Base-by-base conservation (phyloP, 495 filamentous ascomycete species). In the Hypoxylon cercidicola region DNA sequence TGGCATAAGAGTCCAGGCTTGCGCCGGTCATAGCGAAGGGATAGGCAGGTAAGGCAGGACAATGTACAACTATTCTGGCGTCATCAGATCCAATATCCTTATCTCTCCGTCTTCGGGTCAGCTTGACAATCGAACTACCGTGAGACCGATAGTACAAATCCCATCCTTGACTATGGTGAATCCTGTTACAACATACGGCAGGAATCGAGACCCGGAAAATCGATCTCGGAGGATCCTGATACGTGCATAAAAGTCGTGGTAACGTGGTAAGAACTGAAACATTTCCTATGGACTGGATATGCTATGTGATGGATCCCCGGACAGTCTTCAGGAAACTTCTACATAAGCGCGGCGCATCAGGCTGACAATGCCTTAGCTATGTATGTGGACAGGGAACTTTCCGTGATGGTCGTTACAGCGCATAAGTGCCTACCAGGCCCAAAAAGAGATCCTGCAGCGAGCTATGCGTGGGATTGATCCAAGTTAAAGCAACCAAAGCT, bases 81-180 rank as follows among this genome's bases (percentile, higher is more conserved):
- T 64, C 61, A 64, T 64, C 53, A 58, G 61, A 58, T 54, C 39
- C 46, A 53, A 64, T 40, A 46, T 28, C 41, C 61, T 64, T 64
- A 64, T 64, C 61, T 64, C n/a, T 43, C 20, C 25, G 25, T 28
- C 25, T 37, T 15, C 51, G 44, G 50, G 44, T 51, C 34, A 55
- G 50, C 60, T 41, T 35, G 50, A 55, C 49, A 23, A 44, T 9
- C 45, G 49, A 64, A 64, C 52, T 64, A 52, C 61, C 61, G 61
- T 64, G 43, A 59, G 47, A 58, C 32, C 3, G 21, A 40, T 19
- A 41, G 15, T 41, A 18, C 7, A 28, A 7, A 7, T 28, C 25
- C 25, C 25, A 59, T 44, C 61, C 61, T 48, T 53, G 54, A n/a
- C 47, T 11, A 48, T 58, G 54, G 48, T 21, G 48, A 57, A 48